Percentiles rank a stretch among this genome's conserved stretches.
Evolutionary conservation across 768 basidiomycete genomes (phyloP).

Genomic region (Phylloporus sp.): DNA sequence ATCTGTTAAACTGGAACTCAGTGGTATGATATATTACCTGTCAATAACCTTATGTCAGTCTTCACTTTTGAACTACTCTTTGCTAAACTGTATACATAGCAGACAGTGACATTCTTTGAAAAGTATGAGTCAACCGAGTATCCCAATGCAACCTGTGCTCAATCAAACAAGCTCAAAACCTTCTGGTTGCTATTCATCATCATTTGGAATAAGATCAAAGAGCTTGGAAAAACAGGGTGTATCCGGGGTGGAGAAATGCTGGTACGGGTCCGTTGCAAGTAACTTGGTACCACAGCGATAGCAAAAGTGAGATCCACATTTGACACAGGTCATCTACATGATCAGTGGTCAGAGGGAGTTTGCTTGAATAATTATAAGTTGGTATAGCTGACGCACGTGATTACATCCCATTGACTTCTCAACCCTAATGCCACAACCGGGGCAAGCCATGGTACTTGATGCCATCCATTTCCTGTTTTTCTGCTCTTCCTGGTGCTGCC

Average conservation of each 20-base stretch:
- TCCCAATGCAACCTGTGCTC: not conserved
- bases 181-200: conserved; percentile 46
- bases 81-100: too few species aligned
- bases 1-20: too few species aligned
- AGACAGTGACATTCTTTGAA: too few species aligned
- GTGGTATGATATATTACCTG: too few species aligned
- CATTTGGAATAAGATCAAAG: conserved; percentile 48
- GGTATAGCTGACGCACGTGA: conserved; percentile 69
- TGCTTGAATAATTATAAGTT: not conserved
- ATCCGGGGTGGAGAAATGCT: conserved; percentile 58
- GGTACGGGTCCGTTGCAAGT: conserved; percentile 48
- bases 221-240: conserved; percentile 56
- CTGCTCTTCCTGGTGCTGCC: conserved; percentile 64
- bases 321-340: conserved; percentile 69
- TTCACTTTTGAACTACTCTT: too few species aligned
- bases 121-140: too few species aligned
- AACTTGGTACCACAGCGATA: conserved; percentile 68
- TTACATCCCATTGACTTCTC: conserved; percentile 83
- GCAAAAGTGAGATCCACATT: conserved; percentile 75
- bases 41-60: too few species aligned
- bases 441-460: conserved; percentile 62
- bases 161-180: conserved; percentile 29
- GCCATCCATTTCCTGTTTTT: conserved; percentile 72
- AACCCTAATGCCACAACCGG: conserved; percentile 66
- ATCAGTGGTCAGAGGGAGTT: conserved; percentile 1